phyloP scores from a whole-genome alignment of 2,329 filamentous ascomycete species.

The Ophidiomyces ophidiicola region DNA sequence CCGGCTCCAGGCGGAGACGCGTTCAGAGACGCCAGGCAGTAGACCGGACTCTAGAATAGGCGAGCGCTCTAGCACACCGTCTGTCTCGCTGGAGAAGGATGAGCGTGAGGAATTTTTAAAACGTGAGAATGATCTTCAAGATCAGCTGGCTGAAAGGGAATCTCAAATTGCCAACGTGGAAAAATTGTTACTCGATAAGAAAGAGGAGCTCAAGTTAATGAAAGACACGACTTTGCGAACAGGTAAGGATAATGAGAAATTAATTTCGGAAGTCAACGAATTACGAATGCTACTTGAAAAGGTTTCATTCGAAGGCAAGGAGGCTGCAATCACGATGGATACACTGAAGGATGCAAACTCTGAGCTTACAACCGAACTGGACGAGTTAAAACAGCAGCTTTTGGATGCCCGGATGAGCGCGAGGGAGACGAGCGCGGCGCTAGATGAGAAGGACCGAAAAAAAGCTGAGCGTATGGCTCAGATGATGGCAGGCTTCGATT shows the following conservation, averaged over 20 bases:
- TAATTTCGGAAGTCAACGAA: slow-evolving; percentile 77
- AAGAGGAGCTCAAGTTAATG: slow-evolving; percentile 71
- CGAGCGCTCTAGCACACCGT: slow-evolving; percentile 77
- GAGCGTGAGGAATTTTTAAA: slow-evolving; percentile 92
- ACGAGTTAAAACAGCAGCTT: slow-evolving; percentile 91
- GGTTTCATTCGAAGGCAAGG: slow-evolving; percentile 89
- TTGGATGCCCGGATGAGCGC: slow-evolving; percentile 93
- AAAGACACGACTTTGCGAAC: slow-evolving; percentile 76
- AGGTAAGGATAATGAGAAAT: slow-evolving; percentile 78
- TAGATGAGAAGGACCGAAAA: slow-evolving; percentile 96
- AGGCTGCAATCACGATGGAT: slow-evolving; percentile 95
- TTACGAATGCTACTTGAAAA: slow-evolving; percentile 95
- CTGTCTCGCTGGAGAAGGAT: slow-evolving; percentile 81
- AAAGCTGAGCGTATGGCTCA: slow-evolving; percentile 99
- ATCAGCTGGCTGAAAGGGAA: slow-evolving; percentile 90
- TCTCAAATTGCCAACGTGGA: slow-evolving; percentile 66
- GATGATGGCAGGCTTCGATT: slow-evolving; percentile 99
- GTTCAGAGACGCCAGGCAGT: slow-evolving; percentile 46
- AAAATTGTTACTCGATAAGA: slow-evolving; percentile 66
- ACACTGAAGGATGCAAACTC: slow-evolving; percentile 89
- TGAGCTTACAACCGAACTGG: slow-evolving; percentile 80
- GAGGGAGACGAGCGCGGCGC: slow-evolving; percentile 76
- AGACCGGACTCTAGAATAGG: slow-evolving; percentile 56
- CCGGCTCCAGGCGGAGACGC: slow-evolving; percentile 31
- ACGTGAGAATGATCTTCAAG: slow-evolving; percentile 92